Base-by-base conservation (phyloP, 176 grass and related monocot species). In the Dactylis glomerata region DNA sequence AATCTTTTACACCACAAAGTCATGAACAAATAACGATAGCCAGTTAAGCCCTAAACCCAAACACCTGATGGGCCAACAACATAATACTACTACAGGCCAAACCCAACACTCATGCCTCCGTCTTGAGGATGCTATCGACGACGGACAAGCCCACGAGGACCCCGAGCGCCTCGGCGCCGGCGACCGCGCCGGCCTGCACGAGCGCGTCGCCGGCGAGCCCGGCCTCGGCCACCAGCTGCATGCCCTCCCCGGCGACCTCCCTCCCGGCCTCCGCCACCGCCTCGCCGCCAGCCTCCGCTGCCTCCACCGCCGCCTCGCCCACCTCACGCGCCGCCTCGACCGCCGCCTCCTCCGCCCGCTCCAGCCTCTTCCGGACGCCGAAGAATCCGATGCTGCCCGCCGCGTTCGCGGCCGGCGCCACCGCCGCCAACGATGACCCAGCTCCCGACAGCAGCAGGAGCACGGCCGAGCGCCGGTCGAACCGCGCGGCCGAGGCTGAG, bases 331-430 rank as follows among this genome's bases (percentile, higher is more conserved):
- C 75, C 52, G 84, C 88, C 82, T 85, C 88, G 5, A 34, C 85
- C 26, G 87, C 86, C 0, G 77, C 87, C 69, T 90, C 87, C 82
- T 92, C 92, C 75, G 90, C 90, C 58, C 82, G 59, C 82, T 92
- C 82, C 76, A 97, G 89, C 30, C 82, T 87, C 82, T 95, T 97
- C 50, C 95, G 82, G 90, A 97, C 87, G 55, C 95, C 95, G 76
- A 97, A 97, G 1, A 97, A 82, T 19, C 90, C 90, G 56, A 97
- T 92, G 68, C 90, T 92, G 24, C 88, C 57, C 5, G 51, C 84
- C 2, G 94, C 90, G 58, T 85, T 66, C 37, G 95, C 92, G 0
- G 82, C 38, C 3, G 75, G 56, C 28, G 62, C 23, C 27, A 5
- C 38, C 24, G 75, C 49, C 28, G 52, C 28, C 14, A 5, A 13